These are phyloP conservation scores for Auricularia sp. DNA, from an alignment of 768 basidiomycete genomes.

Conservation along the genomic window DNA sequence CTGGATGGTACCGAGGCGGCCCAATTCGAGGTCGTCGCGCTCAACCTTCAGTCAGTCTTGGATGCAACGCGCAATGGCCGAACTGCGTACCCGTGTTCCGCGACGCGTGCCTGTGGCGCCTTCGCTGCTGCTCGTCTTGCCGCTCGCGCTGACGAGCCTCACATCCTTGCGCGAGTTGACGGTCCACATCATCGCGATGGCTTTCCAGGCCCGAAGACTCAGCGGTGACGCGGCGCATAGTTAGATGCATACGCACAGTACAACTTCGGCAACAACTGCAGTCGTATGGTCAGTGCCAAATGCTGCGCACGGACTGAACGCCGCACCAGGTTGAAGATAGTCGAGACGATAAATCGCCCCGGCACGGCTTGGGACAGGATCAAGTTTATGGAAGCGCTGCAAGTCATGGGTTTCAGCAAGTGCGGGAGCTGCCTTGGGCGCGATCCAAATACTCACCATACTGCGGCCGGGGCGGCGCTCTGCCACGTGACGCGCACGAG, in stretches of 20 bases:
- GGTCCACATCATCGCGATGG: neutral
- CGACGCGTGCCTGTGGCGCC: neutral
- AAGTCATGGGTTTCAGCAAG: neutral
- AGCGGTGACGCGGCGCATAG: neutral
- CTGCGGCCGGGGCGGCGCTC: neutral
- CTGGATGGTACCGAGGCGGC: neutral
- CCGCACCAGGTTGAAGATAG: neutral
- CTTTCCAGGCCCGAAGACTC: neutral
- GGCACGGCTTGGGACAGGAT: neutral
- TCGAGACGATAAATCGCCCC: neutral
- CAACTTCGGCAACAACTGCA: neutral
- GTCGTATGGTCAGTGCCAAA: neutral
- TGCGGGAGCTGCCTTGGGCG: neutral
- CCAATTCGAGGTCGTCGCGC: neutral
- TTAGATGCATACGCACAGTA: neutral
- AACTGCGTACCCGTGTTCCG: neutral
- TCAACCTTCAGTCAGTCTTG: neutral
- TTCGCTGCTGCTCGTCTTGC: constrained; percentile 1
- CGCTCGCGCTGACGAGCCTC: neutral
- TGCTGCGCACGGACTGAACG: neutral
- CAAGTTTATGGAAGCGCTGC: neutral
- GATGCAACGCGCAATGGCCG: neutral
- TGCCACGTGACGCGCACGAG: neutral
- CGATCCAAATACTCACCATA: neutral
- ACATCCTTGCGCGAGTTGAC: neutral